phyloP scores from a whole-genome alignment of 2,329 filamentous ascomycete genomes.

The Alternaria consortialis region DNA sequence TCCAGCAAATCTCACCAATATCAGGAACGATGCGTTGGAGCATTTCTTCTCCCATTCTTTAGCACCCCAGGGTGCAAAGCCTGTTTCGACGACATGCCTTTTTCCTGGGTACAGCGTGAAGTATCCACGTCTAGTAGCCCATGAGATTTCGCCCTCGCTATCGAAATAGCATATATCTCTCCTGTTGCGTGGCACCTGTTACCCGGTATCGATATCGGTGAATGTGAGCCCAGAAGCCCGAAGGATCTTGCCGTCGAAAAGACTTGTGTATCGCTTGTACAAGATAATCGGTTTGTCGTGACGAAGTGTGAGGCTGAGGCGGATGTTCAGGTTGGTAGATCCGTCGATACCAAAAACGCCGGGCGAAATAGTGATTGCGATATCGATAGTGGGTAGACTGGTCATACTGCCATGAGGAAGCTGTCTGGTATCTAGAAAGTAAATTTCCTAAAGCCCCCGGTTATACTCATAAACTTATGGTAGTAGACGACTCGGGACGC shows the following conservation, averaged over 20 bases:
- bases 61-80: not conserved
- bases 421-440: not conserved
- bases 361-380: conserved; percentile 7
- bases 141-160: not conserved
- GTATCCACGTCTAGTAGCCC: not conserved
- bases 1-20: not conserved
- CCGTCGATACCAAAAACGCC: conserved; percentile 7
- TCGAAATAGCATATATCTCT: not conserved
- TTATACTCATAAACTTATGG: not conserved
- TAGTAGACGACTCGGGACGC: not conserved
- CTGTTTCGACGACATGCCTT: not conserved
- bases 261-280: not conserved
- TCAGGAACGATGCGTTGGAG: not conserved
- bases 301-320: not conserved
- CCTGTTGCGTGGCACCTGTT: conserved; percentile 2
- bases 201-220: conserved; percentile 1
- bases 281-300: not conserved
- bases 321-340: not conserved
- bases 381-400: not conserved
- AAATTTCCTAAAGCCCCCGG: not conserved
- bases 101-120: not conserved
- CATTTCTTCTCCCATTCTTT: not conserved
- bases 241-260: conserved; percentile 7
- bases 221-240: conserved; percentile 5
- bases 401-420: not conserved